Conservation (phyloP, 2,329 filamentous ascomycete genomes). For the Metarhizium brunneum region DNA sequence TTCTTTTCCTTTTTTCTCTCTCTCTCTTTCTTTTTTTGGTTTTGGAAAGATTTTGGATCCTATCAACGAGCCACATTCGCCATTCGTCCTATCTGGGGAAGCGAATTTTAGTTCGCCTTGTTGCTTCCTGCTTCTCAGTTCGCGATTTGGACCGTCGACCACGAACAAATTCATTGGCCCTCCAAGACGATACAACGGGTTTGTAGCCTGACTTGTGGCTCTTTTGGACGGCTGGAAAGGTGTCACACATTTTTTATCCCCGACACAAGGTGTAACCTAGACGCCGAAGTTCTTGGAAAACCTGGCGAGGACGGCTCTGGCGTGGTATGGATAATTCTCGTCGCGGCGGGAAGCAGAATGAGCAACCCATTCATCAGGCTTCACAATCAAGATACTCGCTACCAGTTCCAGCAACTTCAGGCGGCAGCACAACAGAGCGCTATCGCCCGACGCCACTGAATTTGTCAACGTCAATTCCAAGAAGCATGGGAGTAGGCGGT, state of each 20-base stretch:
- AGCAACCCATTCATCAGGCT: constrained; percentile 54
- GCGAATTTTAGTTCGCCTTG: not conserved
- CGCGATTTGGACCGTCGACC: not conserved
- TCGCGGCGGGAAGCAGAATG: constrained; percentile 66
- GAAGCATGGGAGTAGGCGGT: constrained; percentile 46
- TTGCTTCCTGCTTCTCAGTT: not conserved
- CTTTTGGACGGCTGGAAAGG: not conserved
- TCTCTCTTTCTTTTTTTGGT: not conserved
- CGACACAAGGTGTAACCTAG: constrained; percentile 37
- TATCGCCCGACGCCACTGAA: constrained; percentile 41
- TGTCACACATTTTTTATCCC: not conserved
- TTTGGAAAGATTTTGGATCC: not conserved
- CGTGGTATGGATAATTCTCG: constrained; percentile 72
- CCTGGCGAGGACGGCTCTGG: constrained; percentile 27
- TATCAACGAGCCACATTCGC: not conserved
- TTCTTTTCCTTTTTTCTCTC: no score
- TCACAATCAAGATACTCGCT: constrained; percentile 44
- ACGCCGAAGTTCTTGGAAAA: constrained; percentile 43
- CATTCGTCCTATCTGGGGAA: not conserved
- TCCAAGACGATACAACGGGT: not conserved
- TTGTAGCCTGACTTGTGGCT: not conserved
- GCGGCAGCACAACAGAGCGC: constrained; percentile 26
- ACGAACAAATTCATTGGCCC: not conserved
- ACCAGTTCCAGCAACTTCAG: constrained; percentile 37
- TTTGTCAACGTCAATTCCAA: constrained; percentile 36